Percentiles rank a stretch among this genome's conserved stretches.
Evolutionary conservation across 2,329 filamentous ascomycete genomes (phyloP).

Genomic region (Alternaria ethzedia): DNA sequence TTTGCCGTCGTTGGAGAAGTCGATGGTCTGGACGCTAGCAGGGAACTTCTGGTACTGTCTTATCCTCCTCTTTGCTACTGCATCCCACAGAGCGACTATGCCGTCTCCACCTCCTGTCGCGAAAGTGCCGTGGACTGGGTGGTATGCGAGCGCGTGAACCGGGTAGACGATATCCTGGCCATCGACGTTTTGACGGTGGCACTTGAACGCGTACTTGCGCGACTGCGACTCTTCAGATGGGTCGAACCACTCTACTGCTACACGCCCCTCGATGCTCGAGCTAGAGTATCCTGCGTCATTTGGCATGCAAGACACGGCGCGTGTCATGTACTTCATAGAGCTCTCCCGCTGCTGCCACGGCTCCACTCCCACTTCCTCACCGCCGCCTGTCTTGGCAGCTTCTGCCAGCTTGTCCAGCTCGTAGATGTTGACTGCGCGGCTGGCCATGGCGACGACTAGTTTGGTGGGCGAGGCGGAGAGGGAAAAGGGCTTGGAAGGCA

Average conservation of each 20-base stretch:
- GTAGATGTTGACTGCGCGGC: conserved; percentile 92
- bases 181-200: conserved; percentile 79
- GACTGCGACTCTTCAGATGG: conserved; percentile 84
- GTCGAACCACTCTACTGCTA: conserved; percentile 98
- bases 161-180: conserved; percentile 86
- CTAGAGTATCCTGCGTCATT: conserved; percentile 94
- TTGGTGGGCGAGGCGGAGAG: conserved; percentile 80
- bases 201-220: conserved; percentile 98
- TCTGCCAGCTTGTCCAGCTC: conserved; percentile 73
- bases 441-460: conserved; percentile 94
- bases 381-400: conserved; percentile 29
- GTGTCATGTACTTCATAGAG: conserved; percentile 93
- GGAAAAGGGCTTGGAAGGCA: conserved; percentile 89
- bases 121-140: conserved; percentile 82
- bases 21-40: conserved; percentile 76
- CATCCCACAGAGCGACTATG: conserved; percentile 92
- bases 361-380: conserved; percentile 59
- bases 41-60: conserved; percentile 86
- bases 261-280: conserved; percentile 89
- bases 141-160: conserved; percentile 88
- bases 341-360: conserved; percentile 95
- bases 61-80: conserved; percentile 85
- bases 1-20: conserved; percentile 78
- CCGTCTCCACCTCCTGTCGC: conserved; percentile 89
- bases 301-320: conserved; percentile 94